Conservation (phyloP, 2,329 filamentous ascomycete genomes). For the Penicillium sp. region DNA sequence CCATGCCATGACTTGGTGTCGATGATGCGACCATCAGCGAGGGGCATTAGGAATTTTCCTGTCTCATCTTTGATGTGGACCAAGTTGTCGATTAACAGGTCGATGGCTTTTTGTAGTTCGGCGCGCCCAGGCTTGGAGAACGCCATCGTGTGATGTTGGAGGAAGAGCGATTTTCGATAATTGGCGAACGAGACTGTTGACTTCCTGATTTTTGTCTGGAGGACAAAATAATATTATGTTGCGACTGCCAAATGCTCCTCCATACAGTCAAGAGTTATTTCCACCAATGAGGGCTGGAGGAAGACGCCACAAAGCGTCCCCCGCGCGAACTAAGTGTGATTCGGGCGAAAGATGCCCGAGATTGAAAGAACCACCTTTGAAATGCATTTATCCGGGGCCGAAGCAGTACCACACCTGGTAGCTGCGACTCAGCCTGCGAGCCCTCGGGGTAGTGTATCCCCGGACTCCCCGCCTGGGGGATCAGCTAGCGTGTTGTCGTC, state of each 20-base stretch:
- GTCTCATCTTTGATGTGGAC: slow-evolving; percentile 74
- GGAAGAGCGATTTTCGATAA: background rate
- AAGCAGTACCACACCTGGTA: background rate
- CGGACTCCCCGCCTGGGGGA: slow-evolving; percentile 9
- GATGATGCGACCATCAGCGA: slow-evolving; percentile 70
- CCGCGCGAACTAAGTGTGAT: slow-evolving; percentile 15
- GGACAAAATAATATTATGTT: background rate
- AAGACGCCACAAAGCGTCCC: slow-evolving; percentile 8
- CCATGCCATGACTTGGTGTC: slow-evolving; percentile 74
- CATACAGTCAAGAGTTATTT: slow-evolving; percentile 6
- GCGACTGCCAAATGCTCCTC: background rate
- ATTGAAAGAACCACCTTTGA: background rate
- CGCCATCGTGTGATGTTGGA: slow-evolving; percentile 15
- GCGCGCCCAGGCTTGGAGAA: slow-evolving; percentile 22
- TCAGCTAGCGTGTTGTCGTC: background rate
- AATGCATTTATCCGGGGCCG: background rate
- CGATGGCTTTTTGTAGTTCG: slow-evolving; percentile 55
- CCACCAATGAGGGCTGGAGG: slow-evolving; percentile 17
- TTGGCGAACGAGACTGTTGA: background rate
- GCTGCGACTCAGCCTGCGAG: background rate
- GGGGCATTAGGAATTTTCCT: slow-evolving; percentile 67
- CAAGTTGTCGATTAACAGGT: slow-evolving; percentile 66
- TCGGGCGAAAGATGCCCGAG: slow-evolving; percentile 22
- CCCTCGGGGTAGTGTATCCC: slow-evolving; percentile 18
- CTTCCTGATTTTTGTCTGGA: background rate